phyloP scores from a whole-genome alignment of 2,329 filamentous ascomycete species.

The Exophiala lecanii-corni region DNA sequence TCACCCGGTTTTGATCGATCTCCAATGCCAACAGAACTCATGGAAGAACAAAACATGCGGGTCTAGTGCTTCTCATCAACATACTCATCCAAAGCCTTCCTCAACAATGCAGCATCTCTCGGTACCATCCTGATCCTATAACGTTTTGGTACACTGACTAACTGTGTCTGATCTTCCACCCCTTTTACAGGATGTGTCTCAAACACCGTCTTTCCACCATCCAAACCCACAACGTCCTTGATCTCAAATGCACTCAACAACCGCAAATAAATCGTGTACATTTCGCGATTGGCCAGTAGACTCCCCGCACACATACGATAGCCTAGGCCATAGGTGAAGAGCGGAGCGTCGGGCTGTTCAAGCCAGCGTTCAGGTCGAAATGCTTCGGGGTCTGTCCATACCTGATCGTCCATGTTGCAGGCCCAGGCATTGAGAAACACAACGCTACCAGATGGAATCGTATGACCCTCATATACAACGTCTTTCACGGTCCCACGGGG shows the following conservation, averaged over 20 bases:
- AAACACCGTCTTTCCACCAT: conserved; percentile 29
- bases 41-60: no score
- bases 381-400: conserved; percentile 55
- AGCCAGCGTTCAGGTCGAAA: conserved; percentile 62
- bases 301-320: conserved; percentile 66
- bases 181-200: conserved; percentile 54
- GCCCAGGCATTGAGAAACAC: conserved; percentile 65
- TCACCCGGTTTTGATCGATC: no score
- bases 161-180: conserved; percentile 56
- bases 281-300: conserved; percentile 58
- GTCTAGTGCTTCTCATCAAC: no score
- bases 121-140: conserved; percentile 58
- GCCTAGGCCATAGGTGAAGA: conserved; percentile 63
- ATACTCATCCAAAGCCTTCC: conserved; percentile 35
- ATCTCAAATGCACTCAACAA: conserved; percentile 60
- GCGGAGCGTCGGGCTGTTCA: conserved; percentile 57
- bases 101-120: conserved; percentile 44
- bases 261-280: conserved; percentile 61
- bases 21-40: no score
- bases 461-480: conserved; percentile 52
- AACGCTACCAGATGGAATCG: conserved; percentile 59
- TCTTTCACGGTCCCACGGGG: conserved; percentile 59
- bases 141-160: conserved; percentile 57
- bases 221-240: conserved; percentile 49
- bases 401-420: conserved; percentile 59